Conservation (phyloP, 1,284 basidiomycete genomes). For the Melampsora americana region DNA sequence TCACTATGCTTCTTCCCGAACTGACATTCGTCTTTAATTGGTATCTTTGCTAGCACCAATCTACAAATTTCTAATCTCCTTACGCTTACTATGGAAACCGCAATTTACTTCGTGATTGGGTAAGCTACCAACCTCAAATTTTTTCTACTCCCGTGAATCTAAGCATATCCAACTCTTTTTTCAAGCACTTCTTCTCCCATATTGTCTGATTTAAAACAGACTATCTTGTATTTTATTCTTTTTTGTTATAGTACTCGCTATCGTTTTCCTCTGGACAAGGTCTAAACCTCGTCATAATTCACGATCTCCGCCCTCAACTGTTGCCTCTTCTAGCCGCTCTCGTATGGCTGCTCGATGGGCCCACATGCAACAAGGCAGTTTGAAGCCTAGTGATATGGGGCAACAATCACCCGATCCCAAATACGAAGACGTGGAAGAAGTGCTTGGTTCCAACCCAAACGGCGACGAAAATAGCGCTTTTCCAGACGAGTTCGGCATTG, state of each 20-base stretch:
- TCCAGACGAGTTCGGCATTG: slow-evolving; percentile 29
- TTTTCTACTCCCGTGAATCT: no score
- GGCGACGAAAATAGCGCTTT: not conserved
- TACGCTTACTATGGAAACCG: no score
- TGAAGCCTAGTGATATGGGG: not conserved
- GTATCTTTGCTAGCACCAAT: no score
- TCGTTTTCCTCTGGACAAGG: slow-evolving; percentile 1
- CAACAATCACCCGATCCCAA: not conserved
- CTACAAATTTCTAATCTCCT: no score
- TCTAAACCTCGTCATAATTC: not conserved
- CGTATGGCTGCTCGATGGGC: slow-evolving; percentile 40
- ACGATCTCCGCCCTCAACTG: not conserved
- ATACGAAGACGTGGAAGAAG: slow-evolving; percentile 5
- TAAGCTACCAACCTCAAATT: no score
- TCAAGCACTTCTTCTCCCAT: no score
- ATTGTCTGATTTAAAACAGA: not conserved
- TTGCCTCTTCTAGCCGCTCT: slow-evolving; percentile 28
- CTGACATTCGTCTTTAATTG: no score
- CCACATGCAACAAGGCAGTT: slow-evolving; percentile 22
- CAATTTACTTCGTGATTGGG: no score
- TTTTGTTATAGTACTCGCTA: slow-evolving; percentile 7
- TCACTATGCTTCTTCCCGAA: no score
- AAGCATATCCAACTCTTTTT: no score
- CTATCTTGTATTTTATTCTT: not conserved
- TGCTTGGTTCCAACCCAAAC: not conserved